Conservation (phyloP, 208 protist genomes). For the Acanthamoeba triangularis region DNA sequence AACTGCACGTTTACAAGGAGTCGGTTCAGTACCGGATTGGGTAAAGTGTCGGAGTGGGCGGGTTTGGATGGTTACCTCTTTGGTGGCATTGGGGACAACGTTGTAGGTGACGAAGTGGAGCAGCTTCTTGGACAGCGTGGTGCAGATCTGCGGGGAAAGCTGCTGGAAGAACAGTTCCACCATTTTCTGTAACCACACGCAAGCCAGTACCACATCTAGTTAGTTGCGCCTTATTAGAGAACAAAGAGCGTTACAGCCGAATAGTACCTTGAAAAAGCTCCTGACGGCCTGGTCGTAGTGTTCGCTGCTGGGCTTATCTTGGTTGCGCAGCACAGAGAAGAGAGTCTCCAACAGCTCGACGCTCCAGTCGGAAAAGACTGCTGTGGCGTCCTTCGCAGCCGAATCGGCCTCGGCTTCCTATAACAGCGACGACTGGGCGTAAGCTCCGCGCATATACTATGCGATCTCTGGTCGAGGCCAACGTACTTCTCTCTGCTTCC, state of each 20-base stretch:
- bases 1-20: not conserved
- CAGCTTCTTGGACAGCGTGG: constrained; percentile 38
- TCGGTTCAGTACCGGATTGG: too few relatives aligned
- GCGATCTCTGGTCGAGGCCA: not conserved
- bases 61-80: constrained; percentile 14
- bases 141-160: constrained; percentile 28
- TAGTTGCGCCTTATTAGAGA: not conserved
- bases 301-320: not conserved
- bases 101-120: constrained; percentile 27
- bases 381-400: constrained; percentile 26
- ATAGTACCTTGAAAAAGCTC: not conserved
- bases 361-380: constrained; percentile 38
- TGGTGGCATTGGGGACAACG: constrained; percentile 15
- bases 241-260: not conserved
- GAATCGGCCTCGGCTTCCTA: not conserved
- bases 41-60: not conserved
- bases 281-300: not conserved
- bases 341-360: constrained; percentile 10
- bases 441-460: not conserved
- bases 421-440: not conserved
- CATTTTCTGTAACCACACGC: not conserved
- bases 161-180: constrained; percentile 67
- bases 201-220: too few relatives aligned
- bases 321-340: constrained; percentile 9
- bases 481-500: constrained; percentile 4